phyloP scores from a whole-genome alignment of 2,329 filamentous ascomycete species.

The Pestalotiopsis fici region DNA sequence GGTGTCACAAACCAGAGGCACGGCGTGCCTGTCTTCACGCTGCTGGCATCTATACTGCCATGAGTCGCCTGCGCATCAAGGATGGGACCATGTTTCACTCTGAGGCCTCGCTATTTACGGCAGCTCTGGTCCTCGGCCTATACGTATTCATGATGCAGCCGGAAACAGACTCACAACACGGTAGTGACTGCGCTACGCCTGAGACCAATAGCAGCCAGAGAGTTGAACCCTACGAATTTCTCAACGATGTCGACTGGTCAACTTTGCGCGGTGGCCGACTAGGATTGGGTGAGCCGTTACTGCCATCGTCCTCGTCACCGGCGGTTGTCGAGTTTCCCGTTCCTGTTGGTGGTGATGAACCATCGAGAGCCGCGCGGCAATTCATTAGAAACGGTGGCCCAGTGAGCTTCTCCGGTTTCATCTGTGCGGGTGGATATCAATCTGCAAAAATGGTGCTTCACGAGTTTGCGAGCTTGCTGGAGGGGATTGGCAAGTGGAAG shows the following conservation, averaged over 20 bases:
- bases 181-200: no score
- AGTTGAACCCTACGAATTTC: no score
- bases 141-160: no score
- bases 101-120: background rate
- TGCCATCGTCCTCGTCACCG: no score
- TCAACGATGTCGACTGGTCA: no score
- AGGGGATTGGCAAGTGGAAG: background rate
- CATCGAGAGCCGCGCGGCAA: background rate
- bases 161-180: no score
- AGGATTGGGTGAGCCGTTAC: no score
- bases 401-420: background rate
- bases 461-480: background rate
- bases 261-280: no score
- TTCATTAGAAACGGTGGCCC: background rate
- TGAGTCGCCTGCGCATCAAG: background rate
- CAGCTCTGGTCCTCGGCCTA: background rate
- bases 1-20: background rate
- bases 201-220: no score
- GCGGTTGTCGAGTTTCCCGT: no score
- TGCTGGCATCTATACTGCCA: background rate
- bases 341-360: no score
- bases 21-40: background rate
- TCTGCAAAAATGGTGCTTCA: background rate
- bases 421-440: background rate
- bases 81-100: background rate